These are phyloP conservation scores for Xerocomellus amylosporus DNA, from an alignment of 768 basidiomycete species.

Conservation along the genomic window DNA sequence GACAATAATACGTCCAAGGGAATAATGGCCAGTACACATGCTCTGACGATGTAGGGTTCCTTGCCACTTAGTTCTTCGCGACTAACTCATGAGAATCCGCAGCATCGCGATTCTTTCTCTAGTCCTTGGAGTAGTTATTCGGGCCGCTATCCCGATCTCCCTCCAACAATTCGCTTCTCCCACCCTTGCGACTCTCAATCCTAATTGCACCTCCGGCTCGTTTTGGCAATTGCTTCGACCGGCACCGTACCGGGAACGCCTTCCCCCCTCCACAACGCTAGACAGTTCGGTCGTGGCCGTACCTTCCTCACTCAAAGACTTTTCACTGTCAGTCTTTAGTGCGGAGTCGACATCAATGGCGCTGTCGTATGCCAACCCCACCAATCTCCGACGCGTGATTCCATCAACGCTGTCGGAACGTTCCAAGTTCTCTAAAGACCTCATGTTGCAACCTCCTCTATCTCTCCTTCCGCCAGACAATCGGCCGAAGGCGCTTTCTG, in stretches of 20 bases:
- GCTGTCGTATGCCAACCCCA: slow-evolving; percentile 26
- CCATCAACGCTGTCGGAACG: slow-evolving; percentile 28
- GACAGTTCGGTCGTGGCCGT: slow-evolving; percentile 31
- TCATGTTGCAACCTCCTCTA: slow-evolving; percentile 35
- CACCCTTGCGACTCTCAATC: slow-evolving; percentile 15
- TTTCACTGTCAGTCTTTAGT: slow-evolving; percentile 50
- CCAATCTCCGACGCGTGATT: slow-evolving; percentile 18
- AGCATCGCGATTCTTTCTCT: slow-evolving; percentile 71
- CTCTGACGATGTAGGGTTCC: slow-evolving; percentile 61
- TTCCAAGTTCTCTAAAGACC: slow-evolving; percentile 32
- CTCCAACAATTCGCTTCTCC: slow-evolving; percentile 22
- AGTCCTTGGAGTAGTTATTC: slow-evolving; percentile 52
- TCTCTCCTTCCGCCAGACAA: slow-evolving; percentile 24
- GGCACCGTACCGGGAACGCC: slow-evolving; percentile 39
- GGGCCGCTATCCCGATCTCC: slow-evolving; percentile 23
- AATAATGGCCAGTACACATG: slow-evolving; percentile 49
- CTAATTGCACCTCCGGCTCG: slow-evolving; percentile 28
- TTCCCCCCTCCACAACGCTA: slow-evolving; percentile 25
- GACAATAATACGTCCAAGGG: slow-evolving; percentile 35
- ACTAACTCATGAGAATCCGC: slow-evolving; percentile 12
- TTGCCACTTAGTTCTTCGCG: slow-evolving; percentile 9
- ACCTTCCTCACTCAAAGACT: slow-evolving; percentile 45
- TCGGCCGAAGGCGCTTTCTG: slow-evolving; percentile 30
- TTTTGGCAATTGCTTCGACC: slow-evolving; percentile 45
- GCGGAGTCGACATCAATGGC: slow-evolving; percentile 40